Evolutionary conservation across 768 basidiomycete genomes (phyloP), one percentile per base, ranked within the genome.

Genomic region (Cyclocybe aegerita): DNA sequence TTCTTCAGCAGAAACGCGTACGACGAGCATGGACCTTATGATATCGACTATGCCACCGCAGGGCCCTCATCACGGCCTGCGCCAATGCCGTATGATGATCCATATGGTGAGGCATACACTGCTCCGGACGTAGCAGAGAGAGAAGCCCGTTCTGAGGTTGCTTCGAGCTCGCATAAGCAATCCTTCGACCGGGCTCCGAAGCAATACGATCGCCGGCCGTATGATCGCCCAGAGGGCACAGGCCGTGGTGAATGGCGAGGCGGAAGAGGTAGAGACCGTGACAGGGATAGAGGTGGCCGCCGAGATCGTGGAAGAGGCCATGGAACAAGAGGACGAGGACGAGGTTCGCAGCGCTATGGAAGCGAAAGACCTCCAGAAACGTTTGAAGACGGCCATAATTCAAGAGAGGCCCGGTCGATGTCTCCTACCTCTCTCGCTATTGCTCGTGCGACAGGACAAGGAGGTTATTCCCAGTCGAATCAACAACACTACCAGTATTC

Each of bases 41-140:
- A 90, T 62, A 73, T 84, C 50, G 81, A 85, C 57, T 82, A 78
- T 48, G 63, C 70, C 17, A 71, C 74, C n/a, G 53, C 61, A 35
- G 76, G 78, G n/a, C 53, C 53, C 4, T 52, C 48, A 15, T 12
- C 81, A 10, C 79, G 88, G 45, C 86, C 88, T 16, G 60, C 77
- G 11, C 90, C 89, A 4, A 70, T 81, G 34, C 86, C 89, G 23
- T 92, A 91, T 59, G 87, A 91, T 50, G 89, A 92, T 57, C 89
- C 89, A 8, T 90, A 90, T 61, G 74, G 82, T 14, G 81, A 83
- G 43, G 65, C 62, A 37, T 62, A 61, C 50, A 65, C 66, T n/a
- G 60, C 61, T 15, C 57, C 61, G 35, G 59, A 57, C 47, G 39
- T 54, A n/a, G 55, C 49, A 8, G 63, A 64, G 14, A 41, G 50